Evolutionary conservation across 2,329 filamentous ascomycete genomes (phyloP).

Genomic region (Albophoma yamanashiensis): DNA sequence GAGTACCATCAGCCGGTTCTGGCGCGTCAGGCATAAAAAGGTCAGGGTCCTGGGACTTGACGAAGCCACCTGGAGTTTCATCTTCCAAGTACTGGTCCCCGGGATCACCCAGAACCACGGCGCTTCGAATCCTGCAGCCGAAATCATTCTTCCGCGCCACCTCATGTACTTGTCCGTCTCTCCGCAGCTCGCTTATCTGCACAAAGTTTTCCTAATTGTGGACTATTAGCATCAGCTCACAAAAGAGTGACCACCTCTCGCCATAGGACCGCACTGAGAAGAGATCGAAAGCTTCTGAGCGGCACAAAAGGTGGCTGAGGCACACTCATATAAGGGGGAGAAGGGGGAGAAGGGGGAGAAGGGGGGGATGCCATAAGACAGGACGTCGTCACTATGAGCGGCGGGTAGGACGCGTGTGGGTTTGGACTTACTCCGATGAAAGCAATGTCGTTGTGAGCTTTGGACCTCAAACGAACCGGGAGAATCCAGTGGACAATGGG

Average conservation of each 20-base stretch:
- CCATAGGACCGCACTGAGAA: not conserved
- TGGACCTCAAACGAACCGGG: slow-evolving; percentile 65
- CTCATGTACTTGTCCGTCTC: slow-evolving; percentile 60
- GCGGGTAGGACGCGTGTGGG: not conserved
- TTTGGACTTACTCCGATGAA: slow-evolving; percentile 61
- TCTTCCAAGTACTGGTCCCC: slow-evolving; percentile 26
- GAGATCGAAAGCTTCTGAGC: not conserved
- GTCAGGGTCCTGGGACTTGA: slow-evolving; percentile 30
- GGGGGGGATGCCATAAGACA: not conserved
- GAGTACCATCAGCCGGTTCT: slow-evolving; percentile 2
- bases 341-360: not conserved
- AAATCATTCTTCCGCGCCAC: slow-evolving; percentile 75
- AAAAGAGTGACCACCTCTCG: not conserved
- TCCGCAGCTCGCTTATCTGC: slow-evolving; percentile 65
- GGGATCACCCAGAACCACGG: slow-evolving; percentile 58
- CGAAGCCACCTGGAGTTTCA: slow-evolving; percentile 11
- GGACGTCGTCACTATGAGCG: not conserved
- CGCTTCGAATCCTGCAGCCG: slow-evolving; percentile 66
- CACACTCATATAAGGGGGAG: not conserved
- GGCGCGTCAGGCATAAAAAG: slow-evolving; percentile 22
- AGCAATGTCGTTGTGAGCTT: slow-evolving; percentile 66
- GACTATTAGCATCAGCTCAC: not conserved
- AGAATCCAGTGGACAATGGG: slow-evolving; percentile 68
- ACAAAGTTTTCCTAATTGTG: slow-evolving; percentile 58
- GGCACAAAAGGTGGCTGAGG: not conserved